Conservation (phyloP, 306 rosid species). For the Trifolium fragiferum region DNA sequence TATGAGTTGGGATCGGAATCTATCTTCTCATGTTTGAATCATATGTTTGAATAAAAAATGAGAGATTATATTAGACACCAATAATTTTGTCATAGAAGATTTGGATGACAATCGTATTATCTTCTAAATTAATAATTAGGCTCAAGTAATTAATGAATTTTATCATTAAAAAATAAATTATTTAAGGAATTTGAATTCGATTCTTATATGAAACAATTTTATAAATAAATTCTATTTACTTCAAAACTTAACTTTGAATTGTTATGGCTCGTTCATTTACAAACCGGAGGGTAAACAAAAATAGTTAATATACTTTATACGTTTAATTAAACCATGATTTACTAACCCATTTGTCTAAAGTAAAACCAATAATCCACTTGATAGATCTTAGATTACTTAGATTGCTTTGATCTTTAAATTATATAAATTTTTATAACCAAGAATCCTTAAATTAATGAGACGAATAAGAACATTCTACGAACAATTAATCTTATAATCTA, state of each 20-base stretch:
- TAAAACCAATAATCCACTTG: conserved; percentile 35
- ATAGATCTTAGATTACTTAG: conserved; percentile 25
- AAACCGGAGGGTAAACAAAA: no score
- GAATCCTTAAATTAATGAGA: conserved; percentile 42
- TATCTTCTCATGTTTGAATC: no score
- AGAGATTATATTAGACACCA: conserved; percentile 30
- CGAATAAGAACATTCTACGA: conserved; percentile 54
- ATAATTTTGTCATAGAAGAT: conserved; percentile 39
- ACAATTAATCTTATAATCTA: conserved; percentile 51
- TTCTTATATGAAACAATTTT: no score
- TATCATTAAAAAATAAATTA: no score
- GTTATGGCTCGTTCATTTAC: no score
- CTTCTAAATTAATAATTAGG: no score
- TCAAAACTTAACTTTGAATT: no score
- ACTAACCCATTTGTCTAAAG: conserved; percentile 27
- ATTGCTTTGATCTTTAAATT: conserved; percentile 23
- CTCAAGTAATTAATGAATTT: no score
- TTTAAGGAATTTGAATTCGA: no score
- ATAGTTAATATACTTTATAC: conserved; percentile 35
- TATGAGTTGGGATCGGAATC: neutral
- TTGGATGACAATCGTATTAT: conserved; percentile 37
- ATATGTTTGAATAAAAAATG: no score
- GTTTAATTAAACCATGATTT: conserved; percentile 37
- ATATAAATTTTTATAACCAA: conserved; percentile 1
- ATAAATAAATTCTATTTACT: no score